Evolutionary conservation across 257 asterid genomes (phyloP).

Genomic region (Perilla frutescens): DNA sequence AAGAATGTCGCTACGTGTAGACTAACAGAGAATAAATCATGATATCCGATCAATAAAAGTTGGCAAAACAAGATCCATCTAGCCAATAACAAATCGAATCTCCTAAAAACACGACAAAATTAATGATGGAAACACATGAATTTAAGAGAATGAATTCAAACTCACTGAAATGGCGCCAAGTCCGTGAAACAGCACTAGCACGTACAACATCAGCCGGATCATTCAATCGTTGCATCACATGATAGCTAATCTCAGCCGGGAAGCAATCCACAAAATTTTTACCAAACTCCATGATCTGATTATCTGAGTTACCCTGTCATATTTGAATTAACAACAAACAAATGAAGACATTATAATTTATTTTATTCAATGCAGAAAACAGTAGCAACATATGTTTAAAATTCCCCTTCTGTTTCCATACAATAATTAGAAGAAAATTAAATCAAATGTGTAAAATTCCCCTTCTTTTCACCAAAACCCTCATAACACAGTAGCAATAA

Average conservation of each 20-base stretch:
- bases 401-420: too few relatives aligned
- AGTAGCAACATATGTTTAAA: too few relatives aligned
- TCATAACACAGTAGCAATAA: too few relatives aligned
- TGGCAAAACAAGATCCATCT: neutral
- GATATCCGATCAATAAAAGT: neutral
- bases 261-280: slow-evolving; percentile 39
- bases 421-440: too few relatives aligned
- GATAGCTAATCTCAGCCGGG: slow-evolving; percentile 30
- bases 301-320: slow-evolving; percentile 32
- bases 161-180: slow-evolving; percentile 45
- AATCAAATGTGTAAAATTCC: too few relatives aligned
- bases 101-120: neutral
- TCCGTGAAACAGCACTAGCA: slow-evolving; percentile 41
- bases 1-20: neutral
- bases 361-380: too few relatives aligned
- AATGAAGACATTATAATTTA: too few relatives aligned
- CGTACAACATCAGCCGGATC: slow-evolving; percentile 49
- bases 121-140: neutral
- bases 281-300: neutral
- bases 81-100: slow-evolving; percentile 2
- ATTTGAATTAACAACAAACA: neutral
- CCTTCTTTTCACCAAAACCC: too few relatives aligned
- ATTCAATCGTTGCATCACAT: slow-evolving; percentile 42
- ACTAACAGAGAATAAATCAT: neutral
- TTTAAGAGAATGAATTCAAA: neutral